Percentiles rank a stretch among this genome's conserved stretches.
These are phyloP conservation scores for Scleromitrula shiraiana DNA, from an alignment of 2,329 filamentous ascomycete species.

Conservation along the genomic window DNA sequence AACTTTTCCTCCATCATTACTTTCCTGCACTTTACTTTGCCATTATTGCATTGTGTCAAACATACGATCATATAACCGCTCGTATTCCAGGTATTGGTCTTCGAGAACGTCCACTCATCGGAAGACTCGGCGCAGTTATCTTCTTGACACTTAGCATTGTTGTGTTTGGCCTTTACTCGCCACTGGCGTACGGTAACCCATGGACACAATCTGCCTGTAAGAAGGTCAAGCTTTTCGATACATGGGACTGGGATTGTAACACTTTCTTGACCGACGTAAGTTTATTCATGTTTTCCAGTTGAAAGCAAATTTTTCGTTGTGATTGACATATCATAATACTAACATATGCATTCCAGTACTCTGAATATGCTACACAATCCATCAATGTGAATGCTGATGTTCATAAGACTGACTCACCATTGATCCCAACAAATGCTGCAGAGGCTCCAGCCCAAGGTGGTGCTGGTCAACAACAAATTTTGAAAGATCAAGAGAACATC, in stretches of 20 bases:
- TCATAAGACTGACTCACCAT: constrained; percentile 26
- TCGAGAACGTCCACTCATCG: constrained; percentile 62
- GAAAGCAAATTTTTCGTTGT: constrained; percentile 12
- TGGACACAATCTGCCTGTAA: constrained; percentile 90
- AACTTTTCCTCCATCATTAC: constrained; percentile 97
- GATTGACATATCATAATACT: constrained; percentile 10
- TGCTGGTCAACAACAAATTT: constrained; percentile 23
- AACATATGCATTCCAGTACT: constrained; percentile 29
- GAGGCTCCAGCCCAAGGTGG: constrained; percentile 16
- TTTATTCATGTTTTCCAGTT: constrained; percentile 29
- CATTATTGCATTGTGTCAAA: constrained; percentile 79
- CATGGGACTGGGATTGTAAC: constrained; percentile 98
- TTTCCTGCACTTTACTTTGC: constrained; percentile 96
- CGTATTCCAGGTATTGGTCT: constrained; percentile 63
- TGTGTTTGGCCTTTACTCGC: constrained; percentile 78
- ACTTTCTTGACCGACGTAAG: constrained; percentile 82
- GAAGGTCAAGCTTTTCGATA: constrained; percentile 75
- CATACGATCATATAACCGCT: constrained; percentile 76
- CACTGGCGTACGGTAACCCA: constrained; percentile 82
- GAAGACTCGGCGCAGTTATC: constrained; percentile 61
- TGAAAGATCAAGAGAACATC: constrained; percentile 20
- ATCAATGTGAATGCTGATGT: constrained; percentile 20
- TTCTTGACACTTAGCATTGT: constrained; percentile 69
- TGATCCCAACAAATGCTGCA: constrained; percentile 23
- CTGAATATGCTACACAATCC: constrained; percentile 29